Evolutionary conservation across 331 rosid species (phyloP), one percentile per base, ranked within the genome.

Genomic region (Spiraea crenata): DNA sequence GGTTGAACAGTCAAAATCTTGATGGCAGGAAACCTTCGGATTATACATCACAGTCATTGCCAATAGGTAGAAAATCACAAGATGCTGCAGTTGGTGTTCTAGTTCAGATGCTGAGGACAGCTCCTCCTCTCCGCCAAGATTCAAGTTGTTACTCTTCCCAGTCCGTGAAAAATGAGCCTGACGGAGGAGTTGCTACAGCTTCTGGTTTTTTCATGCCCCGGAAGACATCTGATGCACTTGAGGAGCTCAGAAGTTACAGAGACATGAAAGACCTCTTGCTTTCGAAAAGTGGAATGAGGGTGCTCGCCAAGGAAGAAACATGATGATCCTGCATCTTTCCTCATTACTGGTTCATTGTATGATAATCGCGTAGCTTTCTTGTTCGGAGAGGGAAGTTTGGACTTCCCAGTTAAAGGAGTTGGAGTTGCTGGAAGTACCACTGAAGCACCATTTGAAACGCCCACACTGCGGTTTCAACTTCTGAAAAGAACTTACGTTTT

Each of bases 71-170:
- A 74, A 89, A 87, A 82, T 92, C 98, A 48, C 96, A 88, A 51
- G 98, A 83, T 70, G 98, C 98, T 63, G 92, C 92, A 44, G 95
- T 92, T 19, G 95, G 98, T 7, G 90, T 75, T 69, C 88, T 92
- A 57, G 95, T 92, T 72, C 96, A 70, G 67, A 84, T 85, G 95
- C 90, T 92, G 52, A 81, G 88, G 77, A 83, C 89, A 25, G 98
- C 96, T 0, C 95, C 98, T 13, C 96, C 98, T 2, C 80, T 92
- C 56, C 90, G 96, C 74, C 92, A 92, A 79, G 98, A 92, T 80
- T 42, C 97, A 57, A 91, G 96, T 63, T 90, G 92, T 67, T 91
- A 86, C 79, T 83, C 95, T 60, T 82, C 95, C 17, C 83, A 84
- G 61, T 85, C 91, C 8, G 20, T 80, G 54, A 85, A 88, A 79